These are phyloP conservation scores for Aureoboletus auriporus DNA, from an alignment of 768 basidiomycete species.

Conservation along the genomic window DNA sequence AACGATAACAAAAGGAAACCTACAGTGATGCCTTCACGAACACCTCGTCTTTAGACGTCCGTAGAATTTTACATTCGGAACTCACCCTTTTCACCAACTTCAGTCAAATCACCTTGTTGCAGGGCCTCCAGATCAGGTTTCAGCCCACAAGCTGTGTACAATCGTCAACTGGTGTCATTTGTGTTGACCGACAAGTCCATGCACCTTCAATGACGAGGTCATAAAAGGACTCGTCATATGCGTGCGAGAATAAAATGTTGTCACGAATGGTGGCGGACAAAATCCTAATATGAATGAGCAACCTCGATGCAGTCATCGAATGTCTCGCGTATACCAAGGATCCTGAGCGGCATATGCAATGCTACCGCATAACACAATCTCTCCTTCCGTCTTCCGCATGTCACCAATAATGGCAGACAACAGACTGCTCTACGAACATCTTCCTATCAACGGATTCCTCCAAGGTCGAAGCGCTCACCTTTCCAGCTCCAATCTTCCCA, in stretches of 20 bases:
- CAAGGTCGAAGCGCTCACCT: slow-evolving; percentile 45
- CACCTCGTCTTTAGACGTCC: neutral
- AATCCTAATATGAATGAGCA: slow-evolving; percentile 32
- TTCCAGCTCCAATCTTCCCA: slow-evolving; percentile 89
- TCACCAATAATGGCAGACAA: slow-evolving; percentile 83
- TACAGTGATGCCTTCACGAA: slow-evolving; percentile 51
- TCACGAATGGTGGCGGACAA: no score
- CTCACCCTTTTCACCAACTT: slow-evolving; percentile 81
- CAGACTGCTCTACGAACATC: slow-evolving; percentile 53
- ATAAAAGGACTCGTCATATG: slow-evolving; percentile 84
- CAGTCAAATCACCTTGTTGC: slow-evolving; percentile 77
- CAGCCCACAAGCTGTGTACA: slow-evolving; percentile 71
- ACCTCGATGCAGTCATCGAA: neutral
- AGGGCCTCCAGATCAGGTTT: slow-evolving; percentile 76
- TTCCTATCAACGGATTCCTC: neutral
- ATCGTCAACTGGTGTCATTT: neutral
- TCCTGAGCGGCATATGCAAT: slow-evolving; percentile 85
- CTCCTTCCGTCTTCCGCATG: slow-evolving; percentile 74
- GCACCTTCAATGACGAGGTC: slow-evolving; percentile 75
- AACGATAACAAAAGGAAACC: slow-evolving; percentile 15
- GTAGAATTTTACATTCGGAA: neutral
- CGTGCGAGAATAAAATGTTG: slow-evolving; percentile 90
- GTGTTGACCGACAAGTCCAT: neutral
- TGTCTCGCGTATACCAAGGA: slow-evolving; percentile 59
- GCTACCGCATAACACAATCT: slow-evolving; percentile 62